Percentiles rank a stretch among this genome's conserved stretches.
These are phyloP conservation scores for Cubamyces lactineus DNA, from an alignment of 768 basidiomycete species.

Conservation along the genomic window DNA sequence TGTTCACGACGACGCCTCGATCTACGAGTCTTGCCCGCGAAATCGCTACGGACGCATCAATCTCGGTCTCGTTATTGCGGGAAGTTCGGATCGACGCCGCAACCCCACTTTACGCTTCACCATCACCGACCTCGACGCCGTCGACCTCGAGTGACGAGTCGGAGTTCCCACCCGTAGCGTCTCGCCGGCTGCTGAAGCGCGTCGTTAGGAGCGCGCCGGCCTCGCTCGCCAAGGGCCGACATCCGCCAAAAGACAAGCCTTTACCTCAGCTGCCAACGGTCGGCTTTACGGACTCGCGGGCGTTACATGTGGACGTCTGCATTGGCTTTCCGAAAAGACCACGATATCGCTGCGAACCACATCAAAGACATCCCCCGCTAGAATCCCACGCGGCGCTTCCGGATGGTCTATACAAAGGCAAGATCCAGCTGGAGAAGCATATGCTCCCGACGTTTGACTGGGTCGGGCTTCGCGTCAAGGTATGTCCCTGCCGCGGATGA, in stretches of 20 bases:
- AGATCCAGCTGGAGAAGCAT: conserved; percentile 54
- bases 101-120: conserved; percentile 39
- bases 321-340: conserved; percentile 77
- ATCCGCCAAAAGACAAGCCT: conserved; percentile 28
- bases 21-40: conserved; percentile 59
- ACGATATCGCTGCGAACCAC: conserved; percentile 44
- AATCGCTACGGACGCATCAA: conserved; percentile 71
- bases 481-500: conserved; percentile 35
- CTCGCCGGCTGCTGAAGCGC: conserved; percentile 37
- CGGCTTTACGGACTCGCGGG: conserved; percentile 45
- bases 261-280: conserved; percentile 32
- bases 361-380: conserved; percentile 47
- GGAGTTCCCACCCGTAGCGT: conserved; percentile 28
- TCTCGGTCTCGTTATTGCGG: conserved; percentile 66
- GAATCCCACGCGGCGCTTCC: conserved; percentile 55
- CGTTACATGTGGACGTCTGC: conserved; percentile 53
- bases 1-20: conserved; percentile 67
- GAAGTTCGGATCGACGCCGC: conserved; percentile 56
- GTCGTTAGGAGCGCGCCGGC: conserved; percentile 35
- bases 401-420: conserved; percentile 68
- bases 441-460: conserved; percentile 71
- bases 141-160: conserved; percentile 53
- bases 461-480: conserved; percentile 70
- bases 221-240: conserved; percentile 1
- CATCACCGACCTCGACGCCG: conserved; percentile 38